Base-by-base conservation (phyloP, 495 filamentous ascomycete species). In the Xylaria nigripes region DNA sequence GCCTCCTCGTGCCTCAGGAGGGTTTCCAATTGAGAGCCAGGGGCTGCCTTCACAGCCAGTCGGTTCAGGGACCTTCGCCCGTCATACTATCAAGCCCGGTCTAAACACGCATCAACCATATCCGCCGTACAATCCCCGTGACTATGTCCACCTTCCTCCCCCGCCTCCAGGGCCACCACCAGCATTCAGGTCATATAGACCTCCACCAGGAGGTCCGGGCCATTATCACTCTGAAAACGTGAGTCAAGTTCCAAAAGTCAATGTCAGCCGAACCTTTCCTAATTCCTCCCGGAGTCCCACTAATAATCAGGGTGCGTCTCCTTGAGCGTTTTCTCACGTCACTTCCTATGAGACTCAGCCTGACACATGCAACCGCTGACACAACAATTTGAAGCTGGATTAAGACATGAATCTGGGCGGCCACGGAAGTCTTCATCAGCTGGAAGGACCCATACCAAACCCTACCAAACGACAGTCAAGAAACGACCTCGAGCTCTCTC, bases 1-100 rank as follows among this genome's bases (percentile, higher is more conserved):
- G 0, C 78, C 78, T 21, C 73, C 76, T 43, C 71, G 71, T 55
- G 75, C 76, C 0, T 79, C 77, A 0, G 77, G 77, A 34, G 78
- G 78, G 7, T 75, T 73, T 59, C 71, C 73, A 42, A 65, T 68
- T 25, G 45, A 58, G 23, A 56, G 40, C 24, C 54, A 54, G 13
- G 50, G 40, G 12, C 55, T 54, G 16, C 45, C 45, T 23, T 46
- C 54, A 30, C 58, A 55, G 4, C 63, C 67, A 0, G 53, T 48
- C 4, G 63, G 54, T 4, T 54, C 61, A 24, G 55, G 57, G 30
- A 65, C 68, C 40, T 74, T 74, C 61, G 75, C 64, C 5, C 69
- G 70, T 19, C 72, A 71, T 47, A 56, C 70, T 27, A 74, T 71
- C 60, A 58, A 51, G 2, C 66, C 67, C 15, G 68, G 58, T 6